Evolutionary conservation across 495 filamentous ascomycete genomes (phyloP).

Genomic region (Hyaloscypha variabilis): DNA sequence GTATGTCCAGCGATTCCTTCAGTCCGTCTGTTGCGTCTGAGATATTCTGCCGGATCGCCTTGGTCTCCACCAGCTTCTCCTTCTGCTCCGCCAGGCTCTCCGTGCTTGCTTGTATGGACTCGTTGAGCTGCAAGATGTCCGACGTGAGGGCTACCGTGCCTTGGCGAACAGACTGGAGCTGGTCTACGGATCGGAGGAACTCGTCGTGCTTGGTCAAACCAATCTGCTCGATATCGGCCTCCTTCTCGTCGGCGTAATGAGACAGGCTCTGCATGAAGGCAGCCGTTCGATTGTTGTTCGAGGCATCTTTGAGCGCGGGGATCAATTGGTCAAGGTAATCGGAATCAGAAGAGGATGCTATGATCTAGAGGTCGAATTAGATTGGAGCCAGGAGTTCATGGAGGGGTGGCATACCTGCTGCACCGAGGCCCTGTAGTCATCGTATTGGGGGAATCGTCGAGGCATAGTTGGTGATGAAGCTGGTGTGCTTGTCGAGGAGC

Average conservation of each 20-base stretch:
- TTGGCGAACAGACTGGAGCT: constrained; percentile 86
- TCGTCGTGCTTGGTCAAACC: constrained; percentile 96
- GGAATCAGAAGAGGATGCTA: constrained; percentile 85
- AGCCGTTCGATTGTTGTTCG: constrained; percentile 69
- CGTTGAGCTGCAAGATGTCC: constrained; percentile 91
- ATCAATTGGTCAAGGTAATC: constrained; percentile 97
- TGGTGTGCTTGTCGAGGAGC: too few species aligned
- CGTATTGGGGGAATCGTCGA: constrained; percentile 51
- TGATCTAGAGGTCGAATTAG: constrained; percentile 55
- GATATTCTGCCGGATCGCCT: constrained; percentile 92
- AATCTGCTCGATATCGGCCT: constrained; percentile 90
- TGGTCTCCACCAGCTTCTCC: constrained; percentile 86
- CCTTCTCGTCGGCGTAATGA: constrained; percentile 81
- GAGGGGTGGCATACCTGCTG: constrained; percentile 41
- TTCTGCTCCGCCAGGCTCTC: constrained; percentile 95
- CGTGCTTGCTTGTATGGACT: constrained; percentile 93
- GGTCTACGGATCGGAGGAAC: constrained; percentile 90
- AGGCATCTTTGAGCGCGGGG: constrained; percentile 87
- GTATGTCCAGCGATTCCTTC: constrained; percentile 86
- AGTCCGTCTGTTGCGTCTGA: constrained; percentile 89
- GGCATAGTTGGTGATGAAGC: constrained; percentile 41
- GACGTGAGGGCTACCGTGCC: constrained; percentile 83
- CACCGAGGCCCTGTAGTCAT: constrained; percentile 57
- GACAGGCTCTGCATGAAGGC: constrained; percentile 77
- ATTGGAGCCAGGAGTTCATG: neutral